Evolutionary conservation across 768 basidiomycete species (phyloP).

Genomic region (Lyophyllum decastes): DNA sequence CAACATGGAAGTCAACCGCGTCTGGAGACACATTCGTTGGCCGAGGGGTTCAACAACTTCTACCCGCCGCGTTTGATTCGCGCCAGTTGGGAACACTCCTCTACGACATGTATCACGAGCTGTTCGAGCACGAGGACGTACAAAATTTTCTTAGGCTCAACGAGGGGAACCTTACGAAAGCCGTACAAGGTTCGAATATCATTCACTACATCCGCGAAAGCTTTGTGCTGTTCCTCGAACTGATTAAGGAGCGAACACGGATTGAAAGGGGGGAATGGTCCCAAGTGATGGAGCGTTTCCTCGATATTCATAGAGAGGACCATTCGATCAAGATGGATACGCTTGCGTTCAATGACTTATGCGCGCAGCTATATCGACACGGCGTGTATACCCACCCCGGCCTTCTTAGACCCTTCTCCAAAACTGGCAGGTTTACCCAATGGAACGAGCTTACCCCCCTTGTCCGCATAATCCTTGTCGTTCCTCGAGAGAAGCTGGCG

Average conservation of each 20-base stretch:
- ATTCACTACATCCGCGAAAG: slow-evolving; percentile 50
- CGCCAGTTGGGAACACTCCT: slow-evolving; percentile 37
- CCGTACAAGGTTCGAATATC: slow-evolving; percentile 20
- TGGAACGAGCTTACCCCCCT: slow-evolving; percentile 34
- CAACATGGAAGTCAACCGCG: slow-evolving; percentile 6
- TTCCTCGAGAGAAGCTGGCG: slow-evolving; percentile 32
- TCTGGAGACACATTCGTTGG: neutral
- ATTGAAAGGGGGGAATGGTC: slow-evolving; percentile 38
- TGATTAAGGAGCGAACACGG: slow-evolving; percentile 35
- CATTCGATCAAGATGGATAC: slow-evolving; percentile 24
- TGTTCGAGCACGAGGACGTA: slow-evolving; percentile 45
- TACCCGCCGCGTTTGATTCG: slow-evolving; percentile 26
- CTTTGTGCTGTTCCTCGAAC: slow-evolving; percentile 45
- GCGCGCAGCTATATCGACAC: slow-evolving; percentile 40
- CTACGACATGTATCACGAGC: slow-evolving; percentile 40
- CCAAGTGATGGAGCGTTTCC: slow-evolving; percentile 35
- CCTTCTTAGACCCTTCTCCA: slow-evolving; percentile 13
- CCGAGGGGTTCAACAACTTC: neutral
- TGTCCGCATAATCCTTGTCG: slow-evolving; percentile 33
- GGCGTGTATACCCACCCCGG: slow-evolving; percentile 33
- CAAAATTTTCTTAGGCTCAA: slow-evolving; percentile 5
- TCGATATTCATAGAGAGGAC: slow-evolving; percentile 24
- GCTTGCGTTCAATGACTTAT: slow-evolving; percentile 47
- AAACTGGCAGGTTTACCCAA: slow-evolving; percentile 21
- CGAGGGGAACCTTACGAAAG: neutral